Evolutionary conservation across 371 early-diverging fungal species (phyloP), one percentile per base, ranked within the genome.

Genomic region (Funneliformis caledonium): DNA sequence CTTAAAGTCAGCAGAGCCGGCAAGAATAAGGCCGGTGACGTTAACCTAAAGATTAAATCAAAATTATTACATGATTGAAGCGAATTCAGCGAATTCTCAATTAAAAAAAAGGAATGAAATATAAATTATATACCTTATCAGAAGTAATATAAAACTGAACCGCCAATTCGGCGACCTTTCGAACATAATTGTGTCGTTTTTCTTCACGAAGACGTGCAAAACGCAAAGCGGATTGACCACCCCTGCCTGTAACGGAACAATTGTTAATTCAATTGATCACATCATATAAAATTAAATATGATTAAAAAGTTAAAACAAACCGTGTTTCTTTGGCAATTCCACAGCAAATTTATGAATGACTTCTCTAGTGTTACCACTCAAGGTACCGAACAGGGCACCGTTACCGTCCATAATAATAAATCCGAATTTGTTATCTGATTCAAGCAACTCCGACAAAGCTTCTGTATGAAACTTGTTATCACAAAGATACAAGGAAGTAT

Each of bases 401-500:
- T 96, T 96, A 92, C 99, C 99, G 87, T 99, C 99, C 94, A 99
- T 98, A 80, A 99, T 92, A 85, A 99, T 98, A 87, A 99, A 99
- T 47, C 99, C 99, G 85, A 98, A 99, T 85, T 95, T 96, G 85
- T 94, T 91, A 91, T 99, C 99, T 48, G 94, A 91, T 84, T 99
- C 99, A 74, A 99, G 90, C 80, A 98, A 88, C 85, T 97, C 97
- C 11, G 93, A 88, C 45, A 98, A 88, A 10, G 97, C 96, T 83
- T 99, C 98, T 2, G 98, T 98, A 84, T 99, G 99, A 93, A 99
- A 99, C 87, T 97, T 97, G 92, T 99, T 99, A 89, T 99, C 99
- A 88, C 99, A 99, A 83, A 99, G 91, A 87, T 99, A 99, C 75
- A 99, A 88, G 11, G 97, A 97, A 50, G 99, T 99, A 92, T 99